Evolutionary conservation across 768 basidiomycete genomes (phyloP).

Genomic region (Xerocomellus amylosporus): DNA sequence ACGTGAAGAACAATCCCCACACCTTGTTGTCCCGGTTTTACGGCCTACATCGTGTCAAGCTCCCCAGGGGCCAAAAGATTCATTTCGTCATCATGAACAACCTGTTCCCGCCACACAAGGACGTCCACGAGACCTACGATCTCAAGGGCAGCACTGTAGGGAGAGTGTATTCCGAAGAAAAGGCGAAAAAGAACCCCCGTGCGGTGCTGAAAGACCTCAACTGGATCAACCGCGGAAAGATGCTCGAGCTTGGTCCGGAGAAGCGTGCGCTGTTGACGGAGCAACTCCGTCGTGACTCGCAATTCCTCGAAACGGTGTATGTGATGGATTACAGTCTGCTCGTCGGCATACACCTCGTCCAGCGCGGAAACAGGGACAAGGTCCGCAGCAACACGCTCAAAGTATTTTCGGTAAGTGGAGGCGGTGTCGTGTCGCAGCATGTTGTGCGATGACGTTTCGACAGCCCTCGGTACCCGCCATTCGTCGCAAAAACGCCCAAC

Average conservation of each 20-base stretch:
- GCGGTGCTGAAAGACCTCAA: conserved; percentile 96
- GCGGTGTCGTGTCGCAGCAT: not conserved
- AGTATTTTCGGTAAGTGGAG: conserved; percentile 77
- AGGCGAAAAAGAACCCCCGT: conserved; percentile 68
- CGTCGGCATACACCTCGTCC: conserved; percentile 91
- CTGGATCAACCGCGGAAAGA: conserved; percentile 81
- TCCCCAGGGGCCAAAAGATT: conserved; percentile 90
- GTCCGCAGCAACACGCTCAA: conserved; percentile 86
- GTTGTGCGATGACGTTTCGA: not conserved
- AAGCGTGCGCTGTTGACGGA: conserved; percentile 89
- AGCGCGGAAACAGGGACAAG: conserved; percentile 88
- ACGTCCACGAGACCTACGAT: conserved; percentile 97
- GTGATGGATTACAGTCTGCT: conserved; percentile 98
- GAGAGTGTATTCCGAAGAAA: conserved; percentile 82
- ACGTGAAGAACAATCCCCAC: conserved; percentile 88
- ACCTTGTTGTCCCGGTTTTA: conserved; percentile 94
- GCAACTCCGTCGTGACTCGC: conserved; percentile 84
- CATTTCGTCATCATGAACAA: conserved; percentile 99
- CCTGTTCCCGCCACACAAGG: conserved; percentile 94
- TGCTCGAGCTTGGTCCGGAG: conserved; percentile 91
- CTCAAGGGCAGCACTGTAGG: conserved; percentile 94
- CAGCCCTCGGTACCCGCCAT: conserved; percentile 70
- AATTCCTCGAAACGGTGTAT: conserved; percentile 73
- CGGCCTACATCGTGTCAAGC: conserved; percentile 95
- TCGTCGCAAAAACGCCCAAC: conserved; percentile 58